Base-by-base conservation (phyloP, 1,284 basidiomycete genomes). In the Malassezia psittaci region DNA sequence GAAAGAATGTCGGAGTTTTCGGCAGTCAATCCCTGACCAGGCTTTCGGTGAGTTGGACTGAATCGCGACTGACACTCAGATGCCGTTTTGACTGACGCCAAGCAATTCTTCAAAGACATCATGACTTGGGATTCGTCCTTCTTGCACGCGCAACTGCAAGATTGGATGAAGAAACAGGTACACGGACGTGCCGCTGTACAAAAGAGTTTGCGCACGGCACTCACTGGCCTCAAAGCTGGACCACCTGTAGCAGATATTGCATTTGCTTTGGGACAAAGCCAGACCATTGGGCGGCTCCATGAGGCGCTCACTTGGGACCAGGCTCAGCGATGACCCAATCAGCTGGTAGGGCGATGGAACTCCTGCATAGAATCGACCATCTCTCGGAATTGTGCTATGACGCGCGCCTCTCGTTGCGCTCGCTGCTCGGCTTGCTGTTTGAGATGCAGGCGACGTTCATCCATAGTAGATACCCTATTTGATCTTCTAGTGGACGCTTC, bases 401-500 rank as follows among this genome's bases (percentile, higher is more conserved):
- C 79, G 66, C 79, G 75, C 16, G 78, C 78, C 66, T 98, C 93
- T 75, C 89, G 83, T 77, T 90, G 83, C 69, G 85, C 83, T 76
- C 86, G 83, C 77, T 96, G 91, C 77, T 96, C 91, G 72, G 81
- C 86, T 77, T 94, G 89, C 76, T 93, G 73, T 77, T 91, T 90
- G 68, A 96, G 75, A 55, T 96, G 89, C 21, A 88, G 87, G 41
- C 90, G 79, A 79, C 96, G 94, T 79, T 98, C 93, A 78, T 96
- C 93, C 1, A 91, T 90, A 5, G 64, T 60, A 74, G 96, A 93
- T 59, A 98, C 90, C 78, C 98, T 93, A 78, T 96, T 94, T 79
- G 98, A 49, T 80, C 96, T 94, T 68, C 93, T 80, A 83, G 96
- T 87, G 59, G 94, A 85, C 37, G 98, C 93, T 0, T 91, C 94